Conservation (phyloP, 768 basidiomycete species). For the Butyriboletus loyo region DNA sequence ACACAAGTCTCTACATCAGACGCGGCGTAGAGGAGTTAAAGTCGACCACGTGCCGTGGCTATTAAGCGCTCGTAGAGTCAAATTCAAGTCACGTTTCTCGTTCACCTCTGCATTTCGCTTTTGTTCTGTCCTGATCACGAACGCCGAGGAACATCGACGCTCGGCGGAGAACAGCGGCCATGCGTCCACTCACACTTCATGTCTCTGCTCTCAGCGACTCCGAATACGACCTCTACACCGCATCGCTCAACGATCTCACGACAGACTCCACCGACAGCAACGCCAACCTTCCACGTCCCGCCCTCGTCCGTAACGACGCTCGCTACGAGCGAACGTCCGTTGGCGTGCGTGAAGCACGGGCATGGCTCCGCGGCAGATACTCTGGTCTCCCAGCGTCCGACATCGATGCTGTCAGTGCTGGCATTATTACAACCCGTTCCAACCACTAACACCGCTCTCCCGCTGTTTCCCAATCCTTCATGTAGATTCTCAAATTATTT, state of each 20-base stretch:
- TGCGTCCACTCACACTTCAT: constrained; percentile 67
- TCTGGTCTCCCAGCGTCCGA: constrained; percentile 45
- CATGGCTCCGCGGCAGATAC: constrained; percentile 75
- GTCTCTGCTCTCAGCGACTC: constrained; percentile 71
- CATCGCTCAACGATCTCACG: constrained; percentile 53
- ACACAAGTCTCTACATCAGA: too few species aligned
- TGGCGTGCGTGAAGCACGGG: constrained; percentile 64
- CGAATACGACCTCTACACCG: constrained; percentile 68
- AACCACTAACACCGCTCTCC: neutral
- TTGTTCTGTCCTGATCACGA: neutral
- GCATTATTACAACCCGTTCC: neutral
- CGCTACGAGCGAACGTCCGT: constrained; percentile 54
- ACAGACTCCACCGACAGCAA: constrained; percentile 31
- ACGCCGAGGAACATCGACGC: constrained; percentile 2
- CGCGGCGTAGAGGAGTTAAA: neutral
- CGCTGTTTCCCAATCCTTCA: neutral
- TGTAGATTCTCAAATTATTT: constrained; percentile 65
- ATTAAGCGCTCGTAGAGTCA: neutral
- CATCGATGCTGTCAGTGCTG: constrained; percentile 55
- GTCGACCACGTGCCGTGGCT: constrained; percentile 13
- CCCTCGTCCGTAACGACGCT: constrained; percentile 36
- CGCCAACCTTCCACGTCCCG: neutral
- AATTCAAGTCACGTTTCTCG: neutral
- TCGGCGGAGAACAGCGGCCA: constrained; percentile 18
- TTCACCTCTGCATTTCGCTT: neutral